Evolutionary conservation across 345 rosid species (phyloP).

Genomic region (Eucalyptus polyanthemos): DNA sequence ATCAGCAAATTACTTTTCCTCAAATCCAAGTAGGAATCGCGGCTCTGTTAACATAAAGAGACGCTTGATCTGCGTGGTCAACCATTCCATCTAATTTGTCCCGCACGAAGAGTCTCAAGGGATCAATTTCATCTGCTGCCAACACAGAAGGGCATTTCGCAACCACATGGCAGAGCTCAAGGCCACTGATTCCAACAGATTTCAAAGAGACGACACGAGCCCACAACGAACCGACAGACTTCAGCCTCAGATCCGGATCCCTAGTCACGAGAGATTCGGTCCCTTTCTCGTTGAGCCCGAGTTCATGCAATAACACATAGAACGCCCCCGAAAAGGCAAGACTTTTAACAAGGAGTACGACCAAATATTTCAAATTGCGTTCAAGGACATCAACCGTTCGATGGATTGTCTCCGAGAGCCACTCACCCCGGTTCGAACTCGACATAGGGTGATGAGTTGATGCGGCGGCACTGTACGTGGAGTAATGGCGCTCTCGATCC

Average conservation of each 20-base stretch:
- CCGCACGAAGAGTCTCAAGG: conserved; percentile 21
- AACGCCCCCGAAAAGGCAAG: not conserved
- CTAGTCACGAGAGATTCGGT: conserved; percentile 12
- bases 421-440: not conserved
- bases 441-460: not conserved
- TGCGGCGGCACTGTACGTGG: not conserved
- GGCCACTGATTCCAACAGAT: conserved; percentile 34
- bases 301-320: conserved; percentile 14
- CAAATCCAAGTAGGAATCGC: conserved; percentile 31
- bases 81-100: conserved; percentile 34
- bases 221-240: conserved; percentile 17
- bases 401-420: not conserved
- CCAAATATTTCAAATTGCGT: not conserved
- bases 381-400: rapidly evolving
- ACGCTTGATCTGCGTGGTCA: conserved; percentile 31
- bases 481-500: not conserved
- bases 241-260: conserved; percentile 21
- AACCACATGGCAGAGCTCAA: conserved; percentile 35
- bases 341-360: not conserved
- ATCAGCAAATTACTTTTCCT: not conserved
- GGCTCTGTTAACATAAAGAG: conserved; percentile 28
- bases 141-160: conserved; percentile 35
- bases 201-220: conserved; percentile 26
- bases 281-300: conserved; percentile 12
- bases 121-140: conserved; percentile 35